Percentiles rank a stretch among this genome's conserved stretches.
These are phyloP conservation scores for Psilocybe tampanensis DNA, from an alignment of 768 basidiomycete species.

Conservation along the genomic window DNA sequence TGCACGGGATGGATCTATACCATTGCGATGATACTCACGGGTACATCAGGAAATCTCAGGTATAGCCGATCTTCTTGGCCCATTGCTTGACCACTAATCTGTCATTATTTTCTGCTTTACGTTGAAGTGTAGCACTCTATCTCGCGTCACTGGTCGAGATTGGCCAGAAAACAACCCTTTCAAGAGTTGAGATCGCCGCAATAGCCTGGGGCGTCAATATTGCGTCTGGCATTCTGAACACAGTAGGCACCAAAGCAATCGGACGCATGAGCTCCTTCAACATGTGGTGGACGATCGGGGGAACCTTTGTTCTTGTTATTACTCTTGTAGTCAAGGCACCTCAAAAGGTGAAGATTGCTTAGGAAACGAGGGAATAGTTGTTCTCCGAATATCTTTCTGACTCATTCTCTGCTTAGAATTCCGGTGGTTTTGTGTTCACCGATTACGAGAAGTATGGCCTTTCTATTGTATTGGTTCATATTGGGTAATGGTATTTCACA, in stretches of 20 bases:
- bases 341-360: conserved; percentile 37
- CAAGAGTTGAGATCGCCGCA: conserved; percentile 49
- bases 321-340: conserved; percentile 60
- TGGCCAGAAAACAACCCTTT: conserved; percentile 43
- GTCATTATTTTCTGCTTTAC: not conserved
- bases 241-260: conserved; percentile 57
- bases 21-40: conserved; percentile 62
- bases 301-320: conserved; percentile 58
- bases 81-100: not conserved
- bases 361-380: not conserved
- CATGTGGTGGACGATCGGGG: conserved; percentile 64
- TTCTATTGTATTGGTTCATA: not conserved
- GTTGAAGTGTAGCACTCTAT: conserved; percentile 49
- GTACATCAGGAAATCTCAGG: conserved; percentile 61
- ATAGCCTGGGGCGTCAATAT: conserved; percentile 64
- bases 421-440: conserved; percentile 55
- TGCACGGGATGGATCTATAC: conserved; percentile 62
- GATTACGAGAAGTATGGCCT: conserved; percentile 51
- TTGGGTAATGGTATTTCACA: conserved; percentile 17
- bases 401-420: conserved; percentile 38
- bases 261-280: conserved; percentile 57
- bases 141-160: conserved; percentile 58
- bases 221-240: conserved; percentile 55
- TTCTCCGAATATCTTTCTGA: not conserved
- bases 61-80: conserved; percentile 10